A percentile compares a stretch with the other conserved stretches of the same genome.
Conservation (phyloP, 2,329 filamentous ascomycete genomes). For the Fusarium palustre region DNA sequence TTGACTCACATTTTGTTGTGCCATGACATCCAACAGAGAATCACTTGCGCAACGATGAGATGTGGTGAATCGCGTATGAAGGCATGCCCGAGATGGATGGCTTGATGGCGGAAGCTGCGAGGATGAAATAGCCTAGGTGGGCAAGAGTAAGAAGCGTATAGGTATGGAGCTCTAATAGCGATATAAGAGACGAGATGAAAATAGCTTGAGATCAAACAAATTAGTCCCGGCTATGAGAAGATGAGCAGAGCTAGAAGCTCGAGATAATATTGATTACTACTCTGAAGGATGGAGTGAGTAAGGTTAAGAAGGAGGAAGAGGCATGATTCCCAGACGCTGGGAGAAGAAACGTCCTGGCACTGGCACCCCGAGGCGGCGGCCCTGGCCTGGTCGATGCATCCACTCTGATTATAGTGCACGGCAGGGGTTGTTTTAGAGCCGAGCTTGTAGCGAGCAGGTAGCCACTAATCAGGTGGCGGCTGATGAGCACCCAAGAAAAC, state of each 20-base stretch:
- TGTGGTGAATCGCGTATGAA: slow-evolving; percentile 50
- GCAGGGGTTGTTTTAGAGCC: slow-evolving; percentile 51
- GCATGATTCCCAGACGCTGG: slow-evolving; percentile 52
- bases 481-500: slow-evolving; percentile 5
- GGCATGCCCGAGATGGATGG: slow-evolving; percentile 49
- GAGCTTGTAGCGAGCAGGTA: slow-evolving; percentile 44
- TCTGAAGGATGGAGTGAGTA: slow-evolving; percentile 49
- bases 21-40: slow-evolving; percentile 52
- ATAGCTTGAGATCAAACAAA: background rate
- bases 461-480: slow-evolving; percentile 37
- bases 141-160: slow-evolving; percentile 17
- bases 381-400: slow-evolving; percentile 52
- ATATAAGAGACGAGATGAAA: slow-evolving; percentile 8
- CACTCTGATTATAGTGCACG: slow-evolving; percentile 51
- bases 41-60: slow-evolving; percentile 52
- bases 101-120: slow-evolving; percentile 38
- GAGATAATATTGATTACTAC: slow-evolving; percentile 45
- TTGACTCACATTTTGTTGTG: slow-evolving; percentile 55
- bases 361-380: slow-evolving; percentile 54
- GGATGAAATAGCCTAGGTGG: slow-evolving; percentile 18
- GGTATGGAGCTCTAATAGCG: background rate
- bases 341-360: slow-evolving; percentile 56
- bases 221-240: slow-evolving; percentile 1
- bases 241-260: slow-evolving; percentile 33
- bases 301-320: slow-evolving; percentile 52